Percentiles rank a stretch among this genome's conserved stretches.
phyloP scores from a whole-genome alignment of 2,329 filamentous ascomycete species.

The Amesomyces nigricolor region DNA sequence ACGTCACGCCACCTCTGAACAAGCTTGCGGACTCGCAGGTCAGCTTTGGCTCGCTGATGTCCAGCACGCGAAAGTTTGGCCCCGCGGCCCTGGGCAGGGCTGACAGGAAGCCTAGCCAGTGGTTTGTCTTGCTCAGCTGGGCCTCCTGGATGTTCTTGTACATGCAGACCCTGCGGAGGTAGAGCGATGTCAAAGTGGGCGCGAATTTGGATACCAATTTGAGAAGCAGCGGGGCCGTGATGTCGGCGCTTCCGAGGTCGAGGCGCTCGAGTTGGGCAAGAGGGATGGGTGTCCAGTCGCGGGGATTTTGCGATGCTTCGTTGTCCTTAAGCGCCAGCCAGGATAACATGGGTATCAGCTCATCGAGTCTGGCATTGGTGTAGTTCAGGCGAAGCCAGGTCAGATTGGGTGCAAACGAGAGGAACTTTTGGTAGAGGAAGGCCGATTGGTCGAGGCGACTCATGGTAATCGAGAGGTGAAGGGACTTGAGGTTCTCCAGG shows the following conservation, averaged over 20 bases:
- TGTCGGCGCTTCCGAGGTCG: conserved; percentile 38
- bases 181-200: conserved; percentile 39
- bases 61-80: conserved; percentile 9
- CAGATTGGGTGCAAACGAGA: conserved; percentile 38
- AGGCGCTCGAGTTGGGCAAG: conserved; percentile 37
- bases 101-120: conserved; percentile 39
- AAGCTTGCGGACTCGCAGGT: background rate
- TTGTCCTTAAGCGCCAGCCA: conserved; percentile 32
- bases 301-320: background rate
- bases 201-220: conserved; percentile 38
- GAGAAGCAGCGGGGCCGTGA: conserved; percentile 31
- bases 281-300: conserved; percentile 21
- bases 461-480: conserved; percentile 36
- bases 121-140: conserved; percentile 25
- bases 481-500: conserved; percentile 40
- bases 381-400: conserved; percentile 52
- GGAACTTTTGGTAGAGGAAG: conserved; percentile 31
- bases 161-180: conserved; percentile 42
- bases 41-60: conserved; percentile 11
- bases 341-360: conserved; percentile 31
- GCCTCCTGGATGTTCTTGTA: background rate
- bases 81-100: conserved; percentile 24
- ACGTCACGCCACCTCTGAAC: background rate
- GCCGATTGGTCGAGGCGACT: background rate
- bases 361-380: conserved; percentile 3